Evolutionary conservation across 495 filamentous ascomycete species (phyloP), one percentile per base, ranked within the genome.

Genomic region (Aspergillus biplanus): DNA sequence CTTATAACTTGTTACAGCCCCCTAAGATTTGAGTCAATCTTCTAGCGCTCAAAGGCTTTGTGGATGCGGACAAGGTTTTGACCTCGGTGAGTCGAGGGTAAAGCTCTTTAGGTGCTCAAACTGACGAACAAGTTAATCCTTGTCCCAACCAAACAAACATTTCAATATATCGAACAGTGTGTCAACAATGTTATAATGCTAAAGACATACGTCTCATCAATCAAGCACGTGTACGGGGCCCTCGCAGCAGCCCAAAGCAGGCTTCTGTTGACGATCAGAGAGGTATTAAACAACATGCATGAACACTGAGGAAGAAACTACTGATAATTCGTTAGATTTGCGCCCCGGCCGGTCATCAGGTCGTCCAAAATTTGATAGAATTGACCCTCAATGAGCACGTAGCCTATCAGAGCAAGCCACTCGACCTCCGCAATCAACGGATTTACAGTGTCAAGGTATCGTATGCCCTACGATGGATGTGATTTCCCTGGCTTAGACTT

Each of bases 341-440:
- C 64, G 79, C 80, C 13, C 83, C 86, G 4, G 83, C 82, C 16
- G 83, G 80, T n/a, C 80, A 89, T 46, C 77, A 75, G 21, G 79
- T 81, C 5, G 80, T 93, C 4, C 78, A 89, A 56, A 71, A 80
- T 7, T 67, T 92, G 3, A 93, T 98, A 58, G 77, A 86, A 52
- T 73, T 78, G 33, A 87, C 86, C 0, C 89, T 99, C 65, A 96
- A 98, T 61, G 86, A 91, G 52, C 89, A 95, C 72, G 89, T 90
- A 1, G 83, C 81, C 4, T 96, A 90, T 68, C 88, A 91, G 65
- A 91, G 84, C 54, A 85, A 87, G 46, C 91, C 95, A 4, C 82
- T 98, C 9, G 95, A 97, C 62, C 79, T 96, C 57, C 85, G 93
- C 56, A 96, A 97, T 67, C 96, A 99, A 73, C 82, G 95, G 53